These are phyloP conservation scores for Ehretia macrophylla DNA, from an alignment of 257 asterid genomes.

Conservation along the genomic window DNA sequence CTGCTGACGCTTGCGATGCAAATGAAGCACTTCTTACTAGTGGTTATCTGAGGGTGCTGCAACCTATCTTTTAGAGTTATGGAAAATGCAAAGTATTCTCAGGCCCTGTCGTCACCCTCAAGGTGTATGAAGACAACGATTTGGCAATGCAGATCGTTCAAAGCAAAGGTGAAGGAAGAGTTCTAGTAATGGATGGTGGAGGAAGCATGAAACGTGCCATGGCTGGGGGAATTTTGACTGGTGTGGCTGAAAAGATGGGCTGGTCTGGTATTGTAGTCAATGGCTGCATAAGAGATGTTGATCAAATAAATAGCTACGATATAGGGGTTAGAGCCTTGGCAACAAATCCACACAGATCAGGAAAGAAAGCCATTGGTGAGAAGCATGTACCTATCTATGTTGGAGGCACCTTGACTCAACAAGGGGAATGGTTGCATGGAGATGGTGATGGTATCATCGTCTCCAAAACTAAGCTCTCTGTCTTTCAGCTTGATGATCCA, in stretches of 20 bases:
- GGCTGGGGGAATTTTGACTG: constrained; percentile 76
- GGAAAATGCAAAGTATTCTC: constrained; percentile 66
- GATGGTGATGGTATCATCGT: constrained; percentile 79
- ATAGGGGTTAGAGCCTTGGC: constrained; percentile 83
- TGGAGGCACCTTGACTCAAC: constrained; percentile 52
- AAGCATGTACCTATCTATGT: constrained; percentile 44
- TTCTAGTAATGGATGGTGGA: constrained; percentile 79
- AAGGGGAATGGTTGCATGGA: constrained; percentile 90
- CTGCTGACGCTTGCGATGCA: constrained; percentile 79
- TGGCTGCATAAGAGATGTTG: constrained; percentile 78
- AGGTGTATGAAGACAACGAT: constrained; percentile 76
- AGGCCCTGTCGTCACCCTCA: constrained; percentile 67
- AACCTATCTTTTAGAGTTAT: constrained; percentile 67
- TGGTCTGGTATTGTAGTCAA: constrained; percentile 77
- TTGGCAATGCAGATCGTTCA: constrained; percentile 68
- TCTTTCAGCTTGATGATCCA: too few species aligned
- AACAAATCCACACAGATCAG: constrained; percentile 68
- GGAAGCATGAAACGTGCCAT: constrained; percentile 83
- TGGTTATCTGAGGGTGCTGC: constrained; percentile 68
- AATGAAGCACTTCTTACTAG: constrained; percentile 48
- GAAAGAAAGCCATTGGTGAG: constrained; percentile 61
- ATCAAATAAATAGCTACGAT: constrained; percentile 78
- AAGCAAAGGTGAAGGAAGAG: constrained; percentile 65
- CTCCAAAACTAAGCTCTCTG: constrained; percentile 67
- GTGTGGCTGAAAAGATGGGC: constrained; percentile 67